Conservation (phyloP, 176 grass and related monocot genomes). For the Phoenix dactylifera region DNA sequence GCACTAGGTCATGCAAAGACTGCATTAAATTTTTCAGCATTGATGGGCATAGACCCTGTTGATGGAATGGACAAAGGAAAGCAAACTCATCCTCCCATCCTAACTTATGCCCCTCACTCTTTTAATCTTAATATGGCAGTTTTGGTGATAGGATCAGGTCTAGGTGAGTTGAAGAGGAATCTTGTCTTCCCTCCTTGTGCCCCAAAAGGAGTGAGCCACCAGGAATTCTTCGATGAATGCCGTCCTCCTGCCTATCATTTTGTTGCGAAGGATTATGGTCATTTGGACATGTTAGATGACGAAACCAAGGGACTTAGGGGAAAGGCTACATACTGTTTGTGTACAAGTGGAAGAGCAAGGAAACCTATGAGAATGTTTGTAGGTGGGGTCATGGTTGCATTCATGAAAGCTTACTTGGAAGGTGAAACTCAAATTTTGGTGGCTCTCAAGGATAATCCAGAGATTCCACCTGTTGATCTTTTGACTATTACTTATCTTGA, state of each 20-base stretch:
- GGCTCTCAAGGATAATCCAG: conserved; percentile 32
- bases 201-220: conserved; percentile 52
- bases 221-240: conserved; percentile 48
- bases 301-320: conserved; percentile 54
- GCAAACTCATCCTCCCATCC: conserved; percentile 61
- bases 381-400: conserved; percentile 62
- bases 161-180: conserved; percentile 41
- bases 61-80: conserved; percentile 58
- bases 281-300: conserved; percentile 84
- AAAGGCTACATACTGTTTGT: conserved; percentile 34
- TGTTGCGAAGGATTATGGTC: conserved; percentile 67
- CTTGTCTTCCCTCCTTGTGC: conserved; percentile 51
- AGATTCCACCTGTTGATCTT: conserved; percentile 36
- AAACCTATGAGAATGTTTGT: conserved; percentile 69
- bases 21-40: conserved; percentile 28
- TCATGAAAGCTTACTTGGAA: conserved; percentile 40
- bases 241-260: conserved; percentile 44
- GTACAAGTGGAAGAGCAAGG: conserved; percentile 47
- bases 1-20: conserved; percentile 33
- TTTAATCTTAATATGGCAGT: conserved; percentile 29
- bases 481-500: conserved; percentile 22
- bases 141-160: conserved; percentile 69
- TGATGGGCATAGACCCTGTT: conserved; percentile 72
- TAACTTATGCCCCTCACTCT: conserved; percentile 20
- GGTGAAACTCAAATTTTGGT: conserved; percentile 15